A percentile compares a stretch with the other conserved stretches of the same genome.
Evolutionary conservation across 2,329 filamentous ascomycete species (phyloP).

Genomic region (Verticillium albo-atrum): DNA sequence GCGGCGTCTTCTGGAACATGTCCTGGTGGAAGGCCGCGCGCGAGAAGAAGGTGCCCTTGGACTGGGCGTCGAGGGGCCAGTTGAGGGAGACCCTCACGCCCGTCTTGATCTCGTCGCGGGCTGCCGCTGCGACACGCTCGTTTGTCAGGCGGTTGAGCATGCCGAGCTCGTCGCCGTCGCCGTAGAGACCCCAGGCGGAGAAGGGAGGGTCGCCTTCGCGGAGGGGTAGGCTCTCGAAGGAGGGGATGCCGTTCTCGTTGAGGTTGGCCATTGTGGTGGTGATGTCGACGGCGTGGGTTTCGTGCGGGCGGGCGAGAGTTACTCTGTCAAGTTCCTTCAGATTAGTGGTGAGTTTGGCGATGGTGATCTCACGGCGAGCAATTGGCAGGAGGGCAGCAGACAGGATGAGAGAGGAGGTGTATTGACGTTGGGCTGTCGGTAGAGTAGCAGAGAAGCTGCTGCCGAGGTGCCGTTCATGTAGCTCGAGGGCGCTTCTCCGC

Average conservation of each 20-base stretch:
- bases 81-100: constrained; percentile 37
- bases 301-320: background rate
- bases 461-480: background rate
- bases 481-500: background rate
- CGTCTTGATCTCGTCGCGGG: constrained; percentile 47
- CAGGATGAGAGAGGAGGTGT: background rate
- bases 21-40: constrained; percentile 23
- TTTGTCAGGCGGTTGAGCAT: constrained; percentile 57
- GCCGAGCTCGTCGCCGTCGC: constrained; percentile 52
- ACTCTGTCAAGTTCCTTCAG: background rate
- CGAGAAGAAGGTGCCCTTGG: constrained; percentile 24
- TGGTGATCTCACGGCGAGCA: background rate
- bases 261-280: constrained; percentile 8
- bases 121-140: constrained; percentile 44
- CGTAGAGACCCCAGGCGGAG: constrained; percentile 47
- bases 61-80: constrained; percentile 26
- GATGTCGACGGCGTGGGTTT: background rate
- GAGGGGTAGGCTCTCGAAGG: constrained; percentile 42
- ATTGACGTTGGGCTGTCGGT: background rate
- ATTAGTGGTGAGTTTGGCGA: background rate
- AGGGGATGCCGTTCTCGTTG: constrained; percentile 38
- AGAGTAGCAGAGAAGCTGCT: background rate
- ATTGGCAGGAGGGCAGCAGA: background rate
- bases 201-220: constrained; percentile 38
- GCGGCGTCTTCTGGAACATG: constrained; percentile 20